Evolutionary conservation across 257 asterid species (phyloP).

Genomic region (Apocynum venetum): DNA sequence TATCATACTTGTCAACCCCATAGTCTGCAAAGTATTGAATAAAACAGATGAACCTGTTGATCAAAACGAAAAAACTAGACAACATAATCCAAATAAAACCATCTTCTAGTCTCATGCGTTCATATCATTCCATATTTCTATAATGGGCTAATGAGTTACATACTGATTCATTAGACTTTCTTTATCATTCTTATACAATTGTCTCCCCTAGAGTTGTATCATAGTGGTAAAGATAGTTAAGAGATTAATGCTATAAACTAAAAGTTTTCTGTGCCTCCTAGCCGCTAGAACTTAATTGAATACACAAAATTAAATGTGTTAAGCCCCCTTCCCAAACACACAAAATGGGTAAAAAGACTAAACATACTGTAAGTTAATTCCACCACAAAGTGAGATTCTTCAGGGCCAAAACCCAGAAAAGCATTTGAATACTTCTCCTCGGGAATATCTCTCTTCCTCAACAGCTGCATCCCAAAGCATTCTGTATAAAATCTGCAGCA

Average conservation of each 20-base stretch:
- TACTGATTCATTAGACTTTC: background rate
- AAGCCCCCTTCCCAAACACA: background rate
- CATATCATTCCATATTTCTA: background rate
- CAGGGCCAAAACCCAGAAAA: constrained; percentile 98
- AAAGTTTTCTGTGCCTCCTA: background rate
- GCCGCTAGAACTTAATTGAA: background rate
- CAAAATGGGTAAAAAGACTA: background rate
- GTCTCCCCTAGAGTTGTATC: background rate
- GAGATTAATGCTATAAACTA: background rate
- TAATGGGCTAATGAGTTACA: background rate
- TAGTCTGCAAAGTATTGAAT: constrained; percentile 50
- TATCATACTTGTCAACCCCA: constrained; percentile 87
- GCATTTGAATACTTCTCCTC: constrained; percentile 95
- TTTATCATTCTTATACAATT: background rate
- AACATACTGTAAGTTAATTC: constrained; percentile 94
- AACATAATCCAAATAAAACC: background rate
- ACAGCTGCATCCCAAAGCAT: constrained; percentile 83
- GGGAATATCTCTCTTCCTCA: constrained; percentile 89
- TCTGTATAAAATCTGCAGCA: constrained; percentile 80
- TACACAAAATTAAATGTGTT: background rate
- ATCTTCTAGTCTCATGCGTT: background rate
- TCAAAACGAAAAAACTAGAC: background rate
- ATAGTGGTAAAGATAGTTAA: background rate
- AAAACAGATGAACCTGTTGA: background rate
- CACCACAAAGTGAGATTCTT: constrained; percentile 80